Base-by-base conservation (phyloP, 495 filamentous ascomycete genomes). In the Aspergillus carlsbadensis region DNA sequence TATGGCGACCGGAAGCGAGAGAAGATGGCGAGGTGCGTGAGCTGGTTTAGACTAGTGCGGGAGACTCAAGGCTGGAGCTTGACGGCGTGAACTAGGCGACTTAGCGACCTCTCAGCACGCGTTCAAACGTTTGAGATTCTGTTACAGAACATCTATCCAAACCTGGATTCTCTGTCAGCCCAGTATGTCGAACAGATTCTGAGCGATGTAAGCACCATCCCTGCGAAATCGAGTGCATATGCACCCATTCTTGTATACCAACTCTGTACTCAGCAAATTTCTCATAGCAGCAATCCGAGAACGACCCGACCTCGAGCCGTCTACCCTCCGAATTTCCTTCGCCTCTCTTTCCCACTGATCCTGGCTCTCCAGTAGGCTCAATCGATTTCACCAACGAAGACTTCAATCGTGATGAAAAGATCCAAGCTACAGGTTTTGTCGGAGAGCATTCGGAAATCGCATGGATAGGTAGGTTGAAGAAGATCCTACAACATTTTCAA, bases 1-100 rank as follows among this genome's bases (percentile, higher is more conserved):
- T 87, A 86, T 65, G 75, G 72, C 13, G 80, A 85, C 54, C 78
- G 81, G 33, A 86, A 86, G 58, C 77, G 78, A 49, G 84, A 86
- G 64, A 79, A 77, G 59, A 74, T 75, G 50, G 74, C 74, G 62
- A 84, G 78, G 82, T 84, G 65, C 35, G 73, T 69, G 21, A 31
- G 21, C n/a, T n/a, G n/a, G 34, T 36, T 29, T 14, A 21, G 18
- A 10, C 15, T n/a, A 1, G 17, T 24, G 10, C 10, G 22, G 17
- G 22, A 37, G 42, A n/a, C 31, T 29, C 8, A 6, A 48, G 2
- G 49, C 22, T 17, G n/a, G 47, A 42, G 21, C 58, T 60, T 66
- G 34, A 63, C 56, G 39, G 54, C 31, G 53, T 52, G 49, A 58
- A 36, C 61, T 58, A 78, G 75, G 58, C 62, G 77, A 26, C 51